A percentile compares a stretch with the other conserved stretches of the same genome.
These are phyloP conservation scores for Rubus parviflorus DNA, from an alignment of 306 rosid genomes.

Conservation along the genomic window DNA sequence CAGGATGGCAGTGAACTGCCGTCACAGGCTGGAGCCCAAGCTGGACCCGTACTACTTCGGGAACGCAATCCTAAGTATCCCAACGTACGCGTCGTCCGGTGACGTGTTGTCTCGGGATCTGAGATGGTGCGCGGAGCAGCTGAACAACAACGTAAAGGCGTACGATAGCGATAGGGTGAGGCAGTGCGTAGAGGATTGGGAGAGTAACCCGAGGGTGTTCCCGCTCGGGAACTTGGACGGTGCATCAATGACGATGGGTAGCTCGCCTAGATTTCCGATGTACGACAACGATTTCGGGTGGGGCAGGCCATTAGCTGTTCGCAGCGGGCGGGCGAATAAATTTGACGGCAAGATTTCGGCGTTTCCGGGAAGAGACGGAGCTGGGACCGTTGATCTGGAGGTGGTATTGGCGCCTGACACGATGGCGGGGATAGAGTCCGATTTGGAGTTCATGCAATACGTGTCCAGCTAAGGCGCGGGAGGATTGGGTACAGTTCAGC, in stretches of 20 bases:
- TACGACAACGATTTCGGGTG: slow-evolving; percentile 69
- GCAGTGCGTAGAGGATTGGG: slow-evolving; percentile 69
- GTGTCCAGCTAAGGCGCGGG: slow-evolving; percentile 32
- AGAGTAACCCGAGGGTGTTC: slow-evolving; percentile 61
- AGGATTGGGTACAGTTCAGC: neutral
- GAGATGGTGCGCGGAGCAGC: slow-evolving; percentile 82
- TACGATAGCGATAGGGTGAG: slow-evolving; percentile 59
- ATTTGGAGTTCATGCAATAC: slow-evolving; percentile 76
- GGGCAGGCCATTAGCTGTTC: slow-evolving; percentile 81
- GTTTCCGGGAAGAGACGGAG: slow-evolving; percentile 80
- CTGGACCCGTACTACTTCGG: slow-evolving; percentile 76
- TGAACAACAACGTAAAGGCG: slow-evolving; percentile 62
- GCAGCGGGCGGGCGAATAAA: slow-evolving; percentile 72
- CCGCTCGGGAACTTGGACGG: slow-evolving; percentile 89
- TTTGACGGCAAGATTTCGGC: slow-evolving; percentile 64
- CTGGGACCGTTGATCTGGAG: slow-evolving; percentile 77
- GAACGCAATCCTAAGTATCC: slow-evolving; percentile 86
- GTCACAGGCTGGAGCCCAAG: slow-evolving; percentile 68
- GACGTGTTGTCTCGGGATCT: slow-evolving; percentile 55
- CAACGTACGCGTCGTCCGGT: slow-evolving; percentile 49
- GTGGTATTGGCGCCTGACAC: slow-evolving; percentile 75
- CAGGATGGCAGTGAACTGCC: slow-evolving; percentile 83
- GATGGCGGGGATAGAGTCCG: slow-evolving; percentile 64
- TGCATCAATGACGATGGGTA: slow-evolving; percentile 80
- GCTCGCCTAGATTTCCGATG: slow-evolving; percentile 96